Evolutionary conservation across 495 filamentous ascomycete genomes (phyloP), one percentile per base, ranked within the genome.

Genomic region (Barbatosphaeria neglecta): DNA sequence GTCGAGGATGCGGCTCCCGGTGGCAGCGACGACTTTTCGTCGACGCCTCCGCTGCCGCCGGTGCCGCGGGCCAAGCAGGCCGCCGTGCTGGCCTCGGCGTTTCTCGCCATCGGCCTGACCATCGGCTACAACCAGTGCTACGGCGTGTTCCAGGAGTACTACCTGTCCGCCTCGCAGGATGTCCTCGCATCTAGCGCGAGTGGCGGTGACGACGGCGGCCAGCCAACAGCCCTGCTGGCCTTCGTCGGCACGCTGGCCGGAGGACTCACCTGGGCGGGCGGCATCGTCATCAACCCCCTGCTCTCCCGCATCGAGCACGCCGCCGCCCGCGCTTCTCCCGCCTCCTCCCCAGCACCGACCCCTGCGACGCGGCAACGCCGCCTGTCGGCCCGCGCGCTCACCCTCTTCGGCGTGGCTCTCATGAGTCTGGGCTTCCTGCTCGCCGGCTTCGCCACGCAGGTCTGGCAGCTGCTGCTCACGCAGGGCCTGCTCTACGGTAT

Each of bases 41-140:
- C 19, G 4, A 41, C 39, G 0, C 39, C 22, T 11, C 39, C 23
- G 39, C 39, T 41, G 1, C 39, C 39, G 39, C 39, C 39, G 13
- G 39, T 41, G 6, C 16, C 39, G 39, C 4, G 39, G 22, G 15
- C 39, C 39, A 67, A 68, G 37, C 71, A 75, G 62, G 57, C 62
- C 16, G 41, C 63, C 4, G 69, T 73, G 17, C 57, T 75, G 25
- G 41, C 61, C 11, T 64, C 70, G 0, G 61, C 60, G 22, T 75
- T 75, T 42, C 45, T 64, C 1, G 65, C 65, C 35, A 65, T 72
- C 23, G 63, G 61, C 46, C 57, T 73, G 9, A 74, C 71, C 1
- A 70, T 75, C 45, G 69, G 70, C n/a, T 65, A 73, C 48, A 73
- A 75, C 40, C 70, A 73, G 37, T 58, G 56, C 41, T 75, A 64